Conservation (phyloP, 2,329 filamentous ascomycete genomes). For the Colletotrichum shisoi region DNA sequence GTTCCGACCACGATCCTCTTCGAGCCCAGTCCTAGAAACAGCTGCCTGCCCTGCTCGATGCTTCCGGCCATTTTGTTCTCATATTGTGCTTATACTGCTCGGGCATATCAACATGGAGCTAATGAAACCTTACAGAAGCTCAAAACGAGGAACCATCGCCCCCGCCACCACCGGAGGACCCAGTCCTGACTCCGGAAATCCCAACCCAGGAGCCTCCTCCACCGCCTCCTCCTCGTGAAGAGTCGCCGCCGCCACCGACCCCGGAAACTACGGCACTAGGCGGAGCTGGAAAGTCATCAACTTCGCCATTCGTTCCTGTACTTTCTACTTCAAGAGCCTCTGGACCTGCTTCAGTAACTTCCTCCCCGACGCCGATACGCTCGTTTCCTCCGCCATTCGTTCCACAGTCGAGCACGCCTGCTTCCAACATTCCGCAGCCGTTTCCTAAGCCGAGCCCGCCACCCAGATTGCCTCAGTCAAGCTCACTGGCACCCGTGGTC, state of each 20-base stretch:
- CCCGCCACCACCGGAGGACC: slow-evolving; percentile 10
- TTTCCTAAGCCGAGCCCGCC: slow-evolving; percentile 15
- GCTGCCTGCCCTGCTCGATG: neutral
- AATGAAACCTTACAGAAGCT: slow-evolving; percentile 14
- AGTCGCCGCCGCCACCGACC: neutral
- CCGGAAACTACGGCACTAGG: neutral
- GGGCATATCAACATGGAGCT: neutral
- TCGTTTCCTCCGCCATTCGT: slow-evolving; percentile 1
- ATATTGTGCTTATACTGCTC: slow-evolving; percentile 15
- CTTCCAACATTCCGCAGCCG: neutral
- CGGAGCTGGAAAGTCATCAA: slow-evolving; percentile 5
- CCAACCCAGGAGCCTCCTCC: slow-evolving; percentile 20
- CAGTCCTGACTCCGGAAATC: slow-evolving; percentile 7
- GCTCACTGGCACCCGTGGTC: slow-evolving; percentile 5
- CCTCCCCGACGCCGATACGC: slow-evolving; percentile 11
- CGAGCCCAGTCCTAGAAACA: neutral
- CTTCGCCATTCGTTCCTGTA: slow-evolving; percentile 3
- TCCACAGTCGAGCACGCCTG: neutral
- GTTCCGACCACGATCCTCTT: neutral
- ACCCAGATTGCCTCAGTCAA: slow-evolving; percentile 13
- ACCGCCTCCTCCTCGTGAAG: neutral
- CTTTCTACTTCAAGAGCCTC: slow-evolving; percentile 12
- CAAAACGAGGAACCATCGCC: slow-evolving; percentile 20
- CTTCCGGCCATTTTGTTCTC: slow-evolving; percentile 20
- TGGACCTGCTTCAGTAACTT: slow-evolving; percentile 1